A percentile compares a stretch with the other conserved stretches of the same genome.
Evolutionary conservation across 257 asterid genomes (phyloP).

Genomic region (Thymus mandschuricus): DNA sequence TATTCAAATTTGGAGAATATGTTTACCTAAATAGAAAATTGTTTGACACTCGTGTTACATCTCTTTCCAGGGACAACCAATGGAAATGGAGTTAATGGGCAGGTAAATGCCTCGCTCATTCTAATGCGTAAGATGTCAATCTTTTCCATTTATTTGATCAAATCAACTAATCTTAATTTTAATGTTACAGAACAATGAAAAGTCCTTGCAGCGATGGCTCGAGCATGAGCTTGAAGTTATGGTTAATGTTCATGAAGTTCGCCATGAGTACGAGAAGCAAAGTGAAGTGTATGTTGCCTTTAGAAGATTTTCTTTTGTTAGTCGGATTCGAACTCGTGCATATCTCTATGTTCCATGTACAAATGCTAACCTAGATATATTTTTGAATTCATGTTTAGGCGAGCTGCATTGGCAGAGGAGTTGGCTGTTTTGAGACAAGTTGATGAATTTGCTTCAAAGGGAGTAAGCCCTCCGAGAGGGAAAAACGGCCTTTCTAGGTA

Average conservation of each 20-base stretch:
- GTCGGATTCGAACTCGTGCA: background rate
- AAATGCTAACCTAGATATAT: conserved; percentile 8
- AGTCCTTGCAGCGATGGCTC: conserved; percentile 90
- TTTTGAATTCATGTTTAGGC: conserved; percentile 53
- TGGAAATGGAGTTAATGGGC: conserved; percentile 76
- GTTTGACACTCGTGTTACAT: conserved; percentile 29
- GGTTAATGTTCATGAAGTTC: conserved; percentile 99
- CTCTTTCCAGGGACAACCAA: conserved; percentile 68
- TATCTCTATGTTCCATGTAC: background rate
- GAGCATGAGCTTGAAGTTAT: conserved; percentile 97
- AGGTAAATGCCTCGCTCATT: conserved; percentile 48
- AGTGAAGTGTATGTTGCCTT: conserved; percentile 88
- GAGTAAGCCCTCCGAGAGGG: conserved; percentile 87
- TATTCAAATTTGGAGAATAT: background rate
- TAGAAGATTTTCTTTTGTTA: conserved; percentile 12
- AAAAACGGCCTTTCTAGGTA: conserved; percentile 88
- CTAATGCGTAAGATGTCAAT: conserved; percentile 20
- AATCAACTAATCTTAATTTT: conserved; percentile 16
- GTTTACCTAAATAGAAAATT: conserved; percentile 1
- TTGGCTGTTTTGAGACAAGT: conserved; percentile 88
- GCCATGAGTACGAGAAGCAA: conserved; percentile 97
- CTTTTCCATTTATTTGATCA: conserved; percentile 20
- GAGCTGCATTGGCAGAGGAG: conserved; percentile 98
- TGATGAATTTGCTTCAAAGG: conserved; percentile 84
- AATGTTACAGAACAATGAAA: conserved; percentile 73